Evolutionary conservation across 345 rosid species (phyloP).

Genomic region (Bruguiera sexangula): DNA sequence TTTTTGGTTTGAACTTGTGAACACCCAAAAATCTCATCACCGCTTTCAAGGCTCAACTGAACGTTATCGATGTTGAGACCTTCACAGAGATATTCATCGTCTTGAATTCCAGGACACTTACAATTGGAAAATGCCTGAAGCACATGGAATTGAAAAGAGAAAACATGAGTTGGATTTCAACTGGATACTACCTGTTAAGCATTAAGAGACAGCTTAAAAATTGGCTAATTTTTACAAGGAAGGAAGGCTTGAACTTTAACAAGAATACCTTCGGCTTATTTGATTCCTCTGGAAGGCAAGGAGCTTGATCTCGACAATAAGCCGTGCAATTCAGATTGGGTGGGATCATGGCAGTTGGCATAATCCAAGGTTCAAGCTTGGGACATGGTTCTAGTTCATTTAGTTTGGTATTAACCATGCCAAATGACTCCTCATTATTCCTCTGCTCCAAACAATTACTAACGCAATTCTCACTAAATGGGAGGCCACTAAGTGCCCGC

Average conservation of each 20-base stretch:
- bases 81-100: constrained; percentile 53
- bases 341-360: constrained; percentile 17
- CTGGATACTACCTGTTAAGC: neutral
- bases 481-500: constrained; percentile 20
- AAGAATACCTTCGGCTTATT: constrained; percentile 34
- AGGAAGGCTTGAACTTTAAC: neutral
- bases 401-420: constrained; percentile 24
- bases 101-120: constrained; percentile 40
- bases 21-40: constrained; percentile 46
- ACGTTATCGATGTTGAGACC: constrained; percentile 50
- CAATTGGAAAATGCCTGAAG: constrained; percentile 33
- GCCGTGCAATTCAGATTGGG: constrained; percentile 32
- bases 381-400: constrained; percentile 22
- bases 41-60: constrained; percentile 41
- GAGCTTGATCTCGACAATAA: constrained; percentile 38
- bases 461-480: constrained; percentile 26
- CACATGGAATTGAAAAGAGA: constrained; percentile 4
- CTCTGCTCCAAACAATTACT: constrained; percentile 25
- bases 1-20: constrained; percentile 33
- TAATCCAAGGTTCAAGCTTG: constrained; percentile 35
- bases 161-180: neutral
- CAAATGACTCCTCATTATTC: constrained; percentile 27
- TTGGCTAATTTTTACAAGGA: too few relatives aligned
- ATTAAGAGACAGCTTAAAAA: neutral
- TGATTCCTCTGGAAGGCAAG: constrained; percentile 27